Conservation (phyloP, 1,139 yeast species). For the Lodderomyces parapsilosis region DNA sequence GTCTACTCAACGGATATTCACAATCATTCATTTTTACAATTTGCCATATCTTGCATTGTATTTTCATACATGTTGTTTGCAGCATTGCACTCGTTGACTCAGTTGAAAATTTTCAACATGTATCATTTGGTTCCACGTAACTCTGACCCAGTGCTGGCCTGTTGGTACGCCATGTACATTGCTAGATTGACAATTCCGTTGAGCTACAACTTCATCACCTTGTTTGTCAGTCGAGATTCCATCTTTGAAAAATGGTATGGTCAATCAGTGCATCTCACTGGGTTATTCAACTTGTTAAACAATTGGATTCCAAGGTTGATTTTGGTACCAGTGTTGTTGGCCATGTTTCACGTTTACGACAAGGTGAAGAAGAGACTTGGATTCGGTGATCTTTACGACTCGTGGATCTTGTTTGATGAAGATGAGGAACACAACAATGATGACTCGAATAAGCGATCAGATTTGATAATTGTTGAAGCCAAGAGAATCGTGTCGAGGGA, state of each 20-base stretch:
- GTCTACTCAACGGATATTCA: slow-evolving; percentile 23
- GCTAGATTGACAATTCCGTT: slow-evolving; percentile 82
- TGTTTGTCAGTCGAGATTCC: slow-evolving; percentile 51
- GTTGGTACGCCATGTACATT: slow-evolving; percentile 78
- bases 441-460: slow-evolving; percentile 25
- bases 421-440: slow-evolving; percentile 17
- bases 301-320: slow-evolving; percentile 74
- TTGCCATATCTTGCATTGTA: slow-evolving; percentile 36
- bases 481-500: slow-evolving; percentile 41
- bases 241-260: slow-evolving; percentile 66
- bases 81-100: slow-evolving; percentile 64
- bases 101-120: slow-evolving; percentile 68
- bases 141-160: slow-evolving; percentile 72
- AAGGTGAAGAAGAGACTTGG: slow-evolving; percentile 51
- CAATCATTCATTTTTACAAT: slow-evolving; percentile 26
- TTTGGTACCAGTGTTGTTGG: slow-evolving; percentile 62
- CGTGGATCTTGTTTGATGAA: slow-evolving; percentile 53
- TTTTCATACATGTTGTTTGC: slow-evolving; percentile 69
- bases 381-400: slow-evolving; percentile 52
- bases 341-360: slow-evolving; percentile 70
- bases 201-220: slow-evolving; percentile 73
- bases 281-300: slow-evolving; percentile 70
- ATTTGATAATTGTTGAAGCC: slow-evolving; percentile 43
- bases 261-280: slow-evolving; percentile 69
- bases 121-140: slow-evolving; percentile 69